Base-by-base conservation (phyloP, 2,329 filamentous ascomycete species). In the Diplodia mutila region DNA sequence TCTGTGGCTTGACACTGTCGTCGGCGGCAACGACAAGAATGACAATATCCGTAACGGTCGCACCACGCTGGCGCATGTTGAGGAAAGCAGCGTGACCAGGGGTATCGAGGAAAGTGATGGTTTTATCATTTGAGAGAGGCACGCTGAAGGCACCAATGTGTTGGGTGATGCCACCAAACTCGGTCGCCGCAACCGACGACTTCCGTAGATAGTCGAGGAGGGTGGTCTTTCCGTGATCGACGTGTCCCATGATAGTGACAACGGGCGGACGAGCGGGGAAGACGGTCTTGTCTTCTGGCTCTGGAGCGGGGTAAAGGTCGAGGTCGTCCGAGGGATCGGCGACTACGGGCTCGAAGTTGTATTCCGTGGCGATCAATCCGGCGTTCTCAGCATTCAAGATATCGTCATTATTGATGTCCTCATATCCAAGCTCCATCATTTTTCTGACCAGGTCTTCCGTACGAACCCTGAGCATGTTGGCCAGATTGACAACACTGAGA, bases 241-340 rank as follows among this genome's bases (percentile, higher is more conserved):
- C 95, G 71, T 99, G 95, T 2, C 95, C 95, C 96, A 99, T 99
- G 75, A 99, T 99, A 0, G 96, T 98, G 48, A 99, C 94, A 42
- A 99, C 93, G 0, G 95, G 96, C 8, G 95, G 94, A 18, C 96
- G 88, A 39, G 83, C 79, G 1, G 93, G 93, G 8, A 97, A 80
- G 16, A 79, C 73, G 0, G 90, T 87, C 59, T 83, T 85, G 77
- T 94, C 92, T 73, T 89, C 89, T 9, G 65, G 74, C 69, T 65
- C 75, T 68, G 88, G 87, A 29, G 85, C 81, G 1, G 93, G 90
- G 12, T 89, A 87, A 27, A 99, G 80, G 77, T 99, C 94, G 53
- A 88, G 83, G 55, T 90, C 88, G 21, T 80, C 77, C 83, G 89
- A 74, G 76, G 84, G 79, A 4, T 75, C 77, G 67, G 93, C 90